phyloP scores from a whole-genome alignment of 371 early-diverging fungal genomes.

The Apophysomyces ossiformis region DNA sequence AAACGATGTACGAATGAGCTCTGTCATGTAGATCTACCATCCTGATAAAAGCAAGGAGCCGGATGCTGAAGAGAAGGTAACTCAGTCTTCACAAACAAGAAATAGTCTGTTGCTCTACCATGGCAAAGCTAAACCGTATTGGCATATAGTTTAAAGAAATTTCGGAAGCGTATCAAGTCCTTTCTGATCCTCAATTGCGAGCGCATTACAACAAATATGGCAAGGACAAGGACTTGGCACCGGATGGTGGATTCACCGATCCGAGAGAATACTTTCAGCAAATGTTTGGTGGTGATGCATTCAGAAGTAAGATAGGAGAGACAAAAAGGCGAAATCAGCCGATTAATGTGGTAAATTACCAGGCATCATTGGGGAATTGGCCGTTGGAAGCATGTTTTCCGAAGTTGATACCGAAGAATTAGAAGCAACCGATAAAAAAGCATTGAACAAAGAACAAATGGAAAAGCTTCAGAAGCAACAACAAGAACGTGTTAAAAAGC shows the following conservation, averaged over 20 bases:
- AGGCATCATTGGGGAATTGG: constrained; percentile 56
- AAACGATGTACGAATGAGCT: background rate
- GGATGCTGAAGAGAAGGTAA: constrained; percentile 88
- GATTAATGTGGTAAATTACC: background rate
- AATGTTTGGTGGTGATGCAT: constrained; percentile 95
- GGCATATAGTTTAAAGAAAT: constrained; percentile 83
- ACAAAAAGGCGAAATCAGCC: background rate
- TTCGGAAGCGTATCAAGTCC: constrained; percentile 93
- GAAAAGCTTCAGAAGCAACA: constrained; percentile 52
- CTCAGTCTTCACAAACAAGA: background rate
- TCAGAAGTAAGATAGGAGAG: constrained; percentile 49
- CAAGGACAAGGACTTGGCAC: constrained; percentile 69
- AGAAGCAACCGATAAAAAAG: constrained; percentile 20
- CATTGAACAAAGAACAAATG: constrained; percentile 64
- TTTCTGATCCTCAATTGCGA: constrained; percentile 90
- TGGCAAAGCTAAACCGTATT: background rate
- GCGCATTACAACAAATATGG: constrained; percentile 90
- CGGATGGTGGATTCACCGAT: constrained; percentile 82
- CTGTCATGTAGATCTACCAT: constrained; percentile 78
- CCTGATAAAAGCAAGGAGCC: constrained; percentile 94
- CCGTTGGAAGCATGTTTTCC: constrained; percentile 49
- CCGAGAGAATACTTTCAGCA: constrained; percentile 92
- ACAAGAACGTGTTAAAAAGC: constrained; percentile 76
- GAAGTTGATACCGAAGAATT: constrained; percentile 30
- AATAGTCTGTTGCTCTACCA: background rate